A percentile compares a stretch with the other conserved stretches of the same genome.
These are phyloP conservation scores for Neurospora sp. DNA, from an alignment of 495 filamentous ascomycete genomes.

Conservation along the genomic window DNA sequence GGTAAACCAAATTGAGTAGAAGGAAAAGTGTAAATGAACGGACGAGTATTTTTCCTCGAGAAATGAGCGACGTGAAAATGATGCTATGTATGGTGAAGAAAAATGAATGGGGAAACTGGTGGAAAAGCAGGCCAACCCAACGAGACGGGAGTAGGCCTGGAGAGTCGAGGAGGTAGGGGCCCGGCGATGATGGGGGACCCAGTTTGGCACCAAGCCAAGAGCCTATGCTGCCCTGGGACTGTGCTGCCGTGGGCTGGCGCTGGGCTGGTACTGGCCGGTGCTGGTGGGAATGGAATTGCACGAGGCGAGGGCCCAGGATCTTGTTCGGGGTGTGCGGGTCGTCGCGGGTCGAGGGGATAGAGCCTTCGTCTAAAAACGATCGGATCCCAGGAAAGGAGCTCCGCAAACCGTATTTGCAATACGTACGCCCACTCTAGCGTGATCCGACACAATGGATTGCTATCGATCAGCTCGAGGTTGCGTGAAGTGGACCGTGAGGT, in stretches of 20 bases:
- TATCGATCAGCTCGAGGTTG: constrained; percentile 6
- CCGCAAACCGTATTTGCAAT: constrained; percentile 1
- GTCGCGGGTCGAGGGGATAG: neutral
- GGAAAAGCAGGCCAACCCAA: constrained; percentile 1
- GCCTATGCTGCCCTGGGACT: neutral
- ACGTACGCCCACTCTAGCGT: constrained; percentile 7
- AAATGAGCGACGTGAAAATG: constrained; percentile 25
- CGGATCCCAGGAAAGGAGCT: neutral
- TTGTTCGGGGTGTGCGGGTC: constrained; percentile 15
- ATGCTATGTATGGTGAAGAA: constrained; percentile 15
- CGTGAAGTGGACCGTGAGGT: neutral
- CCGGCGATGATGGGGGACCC: neutral
- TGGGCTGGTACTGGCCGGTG: neutral
- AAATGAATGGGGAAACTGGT: constrained; percentile 6
- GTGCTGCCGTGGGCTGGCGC: neutral
- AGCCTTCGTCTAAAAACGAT: neutral
- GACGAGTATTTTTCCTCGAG: constrained; percentile 20
- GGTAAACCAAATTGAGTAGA: constrained; percentile 4
- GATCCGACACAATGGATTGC: constrained; percentile 12
- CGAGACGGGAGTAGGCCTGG: neutral
- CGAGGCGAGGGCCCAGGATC: constrained; percentile 8
- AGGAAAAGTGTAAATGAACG: constrained; percentile 17
- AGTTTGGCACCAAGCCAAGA: neutral
- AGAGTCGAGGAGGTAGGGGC: constrained; percentile 5
- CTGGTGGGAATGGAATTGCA: neutral